These are phyloP conservation scores for Cicer cuneatum DNA, from an alignment of 306 rosid species.

Conservation along the genomic window DNA sequence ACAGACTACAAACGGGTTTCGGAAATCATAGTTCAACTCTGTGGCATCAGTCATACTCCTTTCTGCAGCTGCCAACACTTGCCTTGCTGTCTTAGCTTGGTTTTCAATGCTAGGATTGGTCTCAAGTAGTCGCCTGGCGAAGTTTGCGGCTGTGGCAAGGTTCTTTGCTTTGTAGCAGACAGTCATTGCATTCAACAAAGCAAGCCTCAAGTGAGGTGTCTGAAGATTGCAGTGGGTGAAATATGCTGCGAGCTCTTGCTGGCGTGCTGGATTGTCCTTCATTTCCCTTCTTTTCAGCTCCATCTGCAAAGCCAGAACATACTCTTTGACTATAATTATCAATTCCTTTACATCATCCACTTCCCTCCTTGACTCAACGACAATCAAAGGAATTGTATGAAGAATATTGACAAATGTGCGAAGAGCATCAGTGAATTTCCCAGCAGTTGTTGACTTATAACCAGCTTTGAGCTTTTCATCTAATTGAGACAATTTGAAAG, in stretches of 20 bases:
- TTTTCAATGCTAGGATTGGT: slow-evolving; percentile 79
- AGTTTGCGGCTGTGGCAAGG: slow-evolving; percentile 83
- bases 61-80: slow-evolving; percentile 92
- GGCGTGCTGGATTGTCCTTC: slow-evolving; percentile 68
- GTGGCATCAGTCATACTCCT: slow-evolving; percentile 78
- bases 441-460: slow-evolving; percentile 81
- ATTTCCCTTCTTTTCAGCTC: slow-evolving; percentile 84
- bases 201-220: slow-evolving; percentile 88
- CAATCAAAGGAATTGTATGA: slow-evolving; percentile 79
- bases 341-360: slow-evolving; percentile 95
- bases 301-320: slow-evolving; percentile 79
- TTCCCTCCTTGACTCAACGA: slow-evolving; percentile 91
- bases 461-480: slow-evolving; percentile 92
- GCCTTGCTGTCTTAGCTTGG: slow-evolving; percentile 87
- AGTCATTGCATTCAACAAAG: slow-evolving; percentile 71
- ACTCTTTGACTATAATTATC: slow-evolving; percentile 78
- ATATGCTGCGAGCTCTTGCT: slow-evolving; percentile 95
- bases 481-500: slow-evolving; percentile 71
- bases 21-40: slow-evolving; percentile 79
- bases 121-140: slow-evolving; percentile 86
- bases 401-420: slow-evolving; percentile 68
- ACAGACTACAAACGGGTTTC: slow-evolving; percentile 90
- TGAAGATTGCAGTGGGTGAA: slow-evolving; percentile 97
- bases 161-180: slow-evolving; percentile 84
- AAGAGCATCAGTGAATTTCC: slow-evolving; percentile 80